These are phyloP conservation scores for Erythrophleum ivorense DNA, from an alignment of 331 rosid genomes.

Conservation along the genomic window DNA sequence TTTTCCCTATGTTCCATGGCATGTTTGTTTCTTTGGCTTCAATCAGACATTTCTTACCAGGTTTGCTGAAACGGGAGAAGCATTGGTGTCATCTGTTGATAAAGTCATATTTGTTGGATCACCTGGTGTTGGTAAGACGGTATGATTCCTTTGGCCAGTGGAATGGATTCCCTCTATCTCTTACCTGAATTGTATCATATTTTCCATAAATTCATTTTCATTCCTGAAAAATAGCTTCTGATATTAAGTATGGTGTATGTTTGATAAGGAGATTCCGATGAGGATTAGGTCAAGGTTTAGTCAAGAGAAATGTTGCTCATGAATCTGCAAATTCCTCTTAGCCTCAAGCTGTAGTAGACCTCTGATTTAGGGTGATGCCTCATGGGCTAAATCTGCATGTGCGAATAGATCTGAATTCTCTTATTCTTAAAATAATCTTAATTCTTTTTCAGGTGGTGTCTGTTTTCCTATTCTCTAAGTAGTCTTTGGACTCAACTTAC, in stretches of 20 bases:
- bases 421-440: neutral
- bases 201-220: slow-evolving; percentile 18
- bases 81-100: slow-evolving; percentile 85
- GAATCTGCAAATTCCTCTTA: neutral
- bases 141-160: slow-evolving; percentile 54
- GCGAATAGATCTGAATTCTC: slow-evolving; percentile 28
- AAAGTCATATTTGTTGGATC: slow-evolving; percentile 91
- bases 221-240: slow-evolving; percentile 29
- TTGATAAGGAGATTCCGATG: slow-evolving; percentile 23
- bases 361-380: slow-evolving; percentile 21
- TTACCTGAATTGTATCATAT: slow-evolving; percentile 21
- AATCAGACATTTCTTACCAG: slow-evolving; percentile 51
- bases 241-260: slow-evolving; percentile 21
- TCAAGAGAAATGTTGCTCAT: neutral
- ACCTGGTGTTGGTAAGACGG: slow-evolving; percentile 92
- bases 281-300: slow-evolving; percentile 20
- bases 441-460: slow-evolving; percentile 23
- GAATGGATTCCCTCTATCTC: slow-evolving; percentile 29
- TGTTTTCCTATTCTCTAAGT: slow-evolving; percentile 27
- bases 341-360: slow-evolving; percentile 11
- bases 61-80: slow-evolving; percentile 94
- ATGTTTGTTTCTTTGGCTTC: slow-evolving; percentile 35
- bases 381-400: slow-evolving; percentile 4
- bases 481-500: slow-evolving; percentile 34
- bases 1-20: slow-evolving; percentile 20